Conservation (phyloP, 306 rosid genomes). For the Cajanus cajan region DNA sequence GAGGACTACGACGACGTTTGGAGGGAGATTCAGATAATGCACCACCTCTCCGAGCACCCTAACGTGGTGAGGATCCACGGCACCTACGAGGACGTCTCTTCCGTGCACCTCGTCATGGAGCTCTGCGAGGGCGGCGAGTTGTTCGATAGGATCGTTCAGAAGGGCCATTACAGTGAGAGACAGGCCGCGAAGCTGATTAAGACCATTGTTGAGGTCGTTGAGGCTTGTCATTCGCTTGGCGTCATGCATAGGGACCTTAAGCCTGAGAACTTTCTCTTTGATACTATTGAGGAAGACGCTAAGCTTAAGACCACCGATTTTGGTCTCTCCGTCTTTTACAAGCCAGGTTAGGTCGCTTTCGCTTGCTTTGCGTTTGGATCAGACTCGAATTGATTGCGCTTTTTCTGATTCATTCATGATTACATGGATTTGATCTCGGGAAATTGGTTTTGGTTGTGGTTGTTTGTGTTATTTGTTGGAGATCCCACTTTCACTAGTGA, state of each 20-base stretch:
- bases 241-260: conserved; percentile 61
- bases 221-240: conserved; percentile 56
- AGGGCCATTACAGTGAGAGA: conserved; percentile 56
- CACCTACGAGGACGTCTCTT: conserved; percentile 42
- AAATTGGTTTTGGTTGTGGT: background rate
- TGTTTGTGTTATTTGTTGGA: background rate
- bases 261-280: conserved; percentile 60
- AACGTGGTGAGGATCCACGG: conserved; percentile 53
- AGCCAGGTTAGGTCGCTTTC: conserved; percentile 44
- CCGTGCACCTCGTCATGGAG: conserved; percentile 60
- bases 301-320: conserved; percentile 56
- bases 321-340: conserved; percentile 52
- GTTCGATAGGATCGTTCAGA: conserved; percentile 51
- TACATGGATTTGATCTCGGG: background rate
- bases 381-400: too few species aligned
- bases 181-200: conserved; percentile 46
- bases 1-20: conserved; percentile 58
- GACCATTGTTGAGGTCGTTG: conserved; percentile 54
- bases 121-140: conserved; percentile 57
- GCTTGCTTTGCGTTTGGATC: background rate
- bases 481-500: too few species aligned
- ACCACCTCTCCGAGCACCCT: conserved; percentile 48
- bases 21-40: conserved; percentile 72
- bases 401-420: background rate
- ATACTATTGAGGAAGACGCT: conserved; percentile 52